Percentiles rank a stretch among this genome's conserved stretches.
phyloP scores from a whole-genome alignment of 192 early-diverging fungal species.

The Dimargaris xerosporica region DNA sequence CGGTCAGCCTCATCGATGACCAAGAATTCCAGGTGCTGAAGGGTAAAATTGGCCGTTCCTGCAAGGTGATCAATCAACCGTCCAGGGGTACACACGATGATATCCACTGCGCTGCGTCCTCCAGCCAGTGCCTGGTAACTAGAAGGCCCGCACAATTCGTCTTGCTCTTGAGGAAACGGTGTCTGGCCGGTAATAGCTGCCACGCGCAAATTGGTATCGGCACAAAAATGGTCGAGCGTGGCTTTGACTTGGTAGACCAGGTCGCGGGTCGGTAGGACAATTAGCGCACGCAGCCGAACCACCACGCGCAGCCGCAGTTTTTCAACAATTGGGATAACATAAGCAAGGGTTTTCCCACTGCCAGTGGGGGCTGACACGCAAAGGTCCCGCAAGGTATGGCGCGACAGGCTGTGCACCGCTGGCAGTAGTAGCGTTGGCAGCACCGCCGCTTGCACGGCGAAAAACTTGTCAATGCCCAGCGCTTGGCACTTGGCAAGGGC shows the following conservation, averaged over 20 bases:
- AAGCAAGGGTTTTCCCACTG: conserved; percentile 91
- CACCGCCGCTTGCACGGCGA: conserved; percentile 81
- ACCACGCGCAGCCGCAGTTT: conserved; percentile 57
- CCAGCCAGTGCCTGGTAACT: conserved; percentile 18
- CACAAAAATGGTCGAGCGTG: conserved; percentile 58
- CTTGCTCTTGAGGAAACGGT: conserved; percentile 59
- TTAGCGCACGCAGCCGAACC: conserved; percentile 66
- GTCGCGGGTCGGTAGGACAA: conserved; percentile 89
- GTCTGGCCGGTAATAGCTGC: conserved; percentile 62
- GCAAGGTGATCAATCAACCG: conserved; percentile 80
- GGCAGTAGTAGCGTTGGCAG: conserved; percentile 62
- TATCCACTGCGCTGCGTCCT: conserved; percentile 62
- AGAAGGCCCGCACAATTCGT: background rate
- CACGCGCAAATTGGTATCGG: conserved; percentile 62
- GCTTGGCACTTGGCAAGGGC: conserved; percentile 41
- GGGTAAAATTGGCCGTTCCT: conserved; percentile 69
- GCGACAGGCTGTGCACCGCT: conserved; percentile 36
- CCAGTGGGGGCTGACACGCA: conserved; percentile 94
- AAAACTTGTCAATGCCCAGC: conserved; percentile 47
- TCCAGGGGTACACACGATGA: conserved; percentile 91
- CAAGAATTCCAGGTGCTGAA: conserved; percentile 83
- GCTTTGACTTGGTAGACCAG: conserved; percentile 78
- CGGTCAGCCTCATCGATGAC: conserved; percentile 95
- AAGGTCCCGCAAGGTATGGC: conserved; percentile 70
- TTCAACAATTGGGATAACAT: conserved; percentile 85